Base-by-base conservation (phyloP, 2,329 filamentous ascomycete genomes). In the Raffaelea arxii region DNA sequence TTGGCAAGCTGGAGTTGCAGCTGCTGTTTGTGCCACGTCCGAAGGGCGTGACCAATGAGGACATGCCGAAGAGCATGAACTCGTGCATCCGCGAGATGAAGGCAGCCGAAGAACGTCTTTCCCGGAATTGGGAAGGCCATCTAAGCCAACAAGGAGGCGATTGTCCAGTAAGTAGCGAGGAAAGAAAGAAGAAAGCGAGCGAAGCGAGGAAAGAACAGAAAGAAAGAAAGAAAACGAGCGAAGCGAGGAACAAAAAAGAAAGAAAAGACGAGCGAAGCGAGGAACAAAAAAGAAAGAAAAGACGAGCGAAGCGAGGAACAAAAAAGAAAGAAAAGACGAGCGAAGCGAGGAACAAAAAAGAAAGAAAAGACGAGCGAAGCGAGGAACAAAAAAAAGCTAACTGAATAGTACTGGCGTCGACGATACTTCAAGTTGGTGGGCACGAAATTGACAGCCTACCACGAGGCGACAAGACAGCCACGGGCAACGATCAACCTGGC, bases 61-160 rank as follows among this genome's bases (percentile, higher is more conserved):
- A 97, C 55, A 96, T 98, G 88, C 92, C 92, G 46, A 97, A 97
- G 80, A 96, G 90, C 70, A 95, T 98, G 90, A 94, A 92, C 65
- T 86, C 87, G 38, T 95, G 89, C 63, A 85, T 97, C 56, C 79
- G 92, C 18, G 92, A 97, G 68, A 81, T 98, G 67, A 87, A 85
- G 65, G 87, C 91, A 44, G 89, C 91, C 2, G 89, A 95, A 62
- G 84, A 86, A 62, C 76, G 86, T 51, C 77, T 85, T 51, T 75
- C 83, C 42, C 80, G 84, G 51, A 84, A 80, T 56, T 94, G 79
- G 73, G 91, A 98, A 64, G 91, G 92, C 25, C 82, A 85, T 59
- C 70, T 98, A 49, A 96, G 90, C 62, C 92, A 98, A 63, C 92
- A 98, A 67, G 92, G 92, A 61, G 92, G 92, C 56, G 92, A 98